Conservation (phyloP, 495 filamentous ascomycete genomes). For the Penicillium daleae region DNA sequence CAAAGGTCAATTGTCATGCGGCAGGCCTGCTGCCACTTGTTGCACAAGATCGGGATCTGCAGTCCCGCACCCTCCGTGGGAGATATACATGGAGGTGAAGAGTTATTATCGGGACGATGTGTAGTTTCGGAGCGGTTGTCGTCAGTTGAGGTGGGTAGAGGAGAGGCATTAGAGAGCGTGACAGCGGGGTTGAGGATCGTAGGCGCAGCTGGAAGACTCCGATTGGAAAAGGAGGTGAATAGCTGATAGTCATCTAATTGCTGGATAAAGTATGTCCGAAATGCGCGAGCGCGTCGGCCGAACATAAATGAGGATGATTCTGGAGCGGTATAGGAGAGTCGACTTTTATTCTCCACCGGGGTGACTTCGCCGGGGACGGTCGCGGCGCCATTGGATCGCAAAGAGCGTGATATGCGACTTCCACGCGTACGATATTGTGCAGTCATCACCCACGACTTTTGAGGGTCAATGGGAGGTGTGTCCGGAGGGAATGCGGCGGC, state of each 20-base stretch:
- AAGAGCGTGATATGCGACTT: conserved; percentile 19
- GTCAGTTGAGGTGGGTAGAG: conserved; percentile 19
- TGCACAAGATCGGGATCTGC: conserved; percentile 18
- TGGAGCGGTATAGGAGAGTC: conserved; percentile 18
- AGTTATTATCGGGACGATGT: conserved; percentile 10
- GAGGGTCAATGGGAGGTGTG: conserved; percentile 13
- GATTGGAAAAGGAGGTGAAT: conserved; percentile 30
- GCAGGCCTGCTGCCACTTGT: conserved; percentile 45
- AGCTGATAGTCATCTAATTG: conserved; percentile 38
- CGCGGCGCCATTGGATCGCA: conserved; percentile 15
- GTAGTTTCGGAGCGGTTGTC: conserved; percentile 9
- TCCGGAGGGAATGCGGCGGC: conserved; percentile 16
- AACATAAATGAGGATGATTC: conserved; percentile 32
- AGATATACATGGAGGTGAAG: conserved; percentile 7
- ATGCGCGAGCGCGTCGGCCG: conserved; percentile 38
- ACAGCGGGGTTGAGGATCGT: conserved; percentile 15
- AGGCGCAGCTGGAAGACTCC: conserved; percentile 19
- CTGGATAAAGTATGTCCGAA: conserved; percentile 40
- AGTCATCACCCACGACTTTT: conserved; percentile 21
- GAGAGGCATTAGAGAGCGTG: conserved; percentile 22
- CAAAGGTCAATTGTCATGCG: conserved; percentile 22
- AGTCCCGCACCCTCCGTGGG: background rate
- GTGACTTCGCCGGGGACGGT: conserved; percentile 24
- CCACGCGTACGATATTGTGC: conserved; percentile 21
- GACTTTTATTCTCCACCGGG: conserved; percentile 26